Conservation (phyloP, 2,329 filamentous ascomycete genomes). For the Verticillium nonalfalfae region DNA sequence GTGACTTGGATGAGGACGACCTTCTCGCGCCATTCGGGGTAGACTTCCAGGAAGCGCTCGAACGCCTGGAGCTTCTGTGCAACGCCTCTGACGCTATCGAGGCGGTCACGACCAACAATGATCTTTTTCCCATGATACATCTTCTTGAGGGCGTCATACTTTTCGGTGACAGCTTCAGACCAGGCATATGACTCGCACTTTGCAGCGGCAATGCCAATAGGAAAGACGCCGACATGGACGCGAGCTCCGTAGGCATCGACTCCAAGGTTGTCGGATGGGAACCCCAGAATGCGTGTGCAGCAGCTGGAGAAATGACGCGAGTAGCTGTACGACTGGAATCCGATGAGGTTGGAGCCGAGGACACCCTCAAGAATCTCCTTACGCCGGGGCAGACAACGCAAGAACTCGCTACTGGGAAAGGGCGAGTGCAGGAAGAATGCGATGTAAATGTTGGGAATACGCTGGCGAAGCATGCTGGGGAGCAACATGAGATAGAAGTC, state of each 20-base stretch:
- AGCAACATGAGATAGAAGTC: slow-evolving; percentile 92
- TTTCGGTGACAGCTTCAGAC: slow-evolving; percentile 60
- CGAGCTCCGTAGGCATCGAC: slow-evolving; percentile 86
- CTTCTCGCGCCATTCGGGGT: slow-evolving; percentile 86
- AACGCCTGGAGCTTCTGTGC: slow-evolving; percentile 96
- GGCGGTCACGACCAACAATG: slow-evolving; percentile 88
- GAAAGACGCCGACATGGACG: slow-evolving; percentile 87
- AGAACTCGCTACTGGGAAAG: slow-evolving; percentile 93
- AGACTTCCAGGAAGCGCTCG: slow-evolving; percentile 82
- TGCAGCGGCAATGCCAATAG: slow-evolving; percentile 87
- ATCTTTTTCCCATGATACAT: slow-evolving; percentile 88
- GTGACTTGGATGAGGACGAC: slow-evolving; percentile 95
- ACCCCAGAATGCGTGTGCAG: slow-evolving; percentile 86
- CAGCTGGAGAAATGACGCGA: slow-evolving; percentile 92
- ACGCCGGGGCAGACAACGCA: slow-evolving; percentile 78
- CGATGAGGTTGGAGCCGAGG: slow-evolving; percentile 85
- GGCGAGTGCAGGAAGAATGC: slow-evolving; percentile 92
- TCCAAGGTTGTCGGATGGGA: slow-evolving; percentile 76
- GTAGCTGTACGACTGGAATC: slow-evolving; percentile 94
- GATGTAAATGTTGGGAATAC: slow-evolving; percentile 83
- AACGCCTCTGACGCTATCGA: slow-evolving; percentile 88
- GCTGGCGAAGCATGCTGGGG: slow-evolving; percentile 81
- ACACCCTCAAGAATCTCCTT: slow-evolving; percentile 90
- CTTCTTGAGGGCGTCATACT: slow-evolving; percentile 66
- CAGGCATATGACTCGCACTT: slow-evolving; percentile 73